Conservation (phyloP, 768 basidiomycete genomes). For the Butyriboletus loyo region DNA sequence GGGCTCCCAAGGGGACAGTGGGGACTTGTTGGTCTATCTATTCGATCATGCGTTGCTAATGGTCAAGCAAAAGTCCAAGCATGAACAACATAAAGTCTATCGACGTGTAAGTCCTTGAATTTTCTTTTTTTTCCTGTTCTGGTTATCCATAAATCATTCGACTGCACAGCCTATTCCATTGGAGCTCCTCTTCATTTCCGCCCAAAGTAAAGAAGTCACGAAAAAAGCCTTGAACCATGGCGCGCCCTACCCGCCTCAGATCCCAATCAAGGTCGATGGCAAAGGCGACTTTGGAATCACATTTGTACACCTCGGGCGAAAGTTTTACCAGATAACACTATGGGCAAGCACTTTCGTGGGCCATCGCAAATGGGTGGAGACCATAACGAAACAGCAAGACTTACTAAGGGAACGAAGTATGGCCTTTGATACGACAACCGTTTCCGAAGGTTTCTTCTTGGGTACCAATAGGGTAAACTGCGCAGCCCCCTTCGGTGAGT, state of each 20-base stretch:
- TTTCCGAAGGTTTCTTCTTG: constrained; percentile 87
- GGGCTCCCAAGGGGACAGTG: constrained; percentile 67
- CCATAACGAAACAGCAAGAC: constrained; percentile 87
- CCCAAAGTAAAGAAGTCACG: constrained; percentile 47
- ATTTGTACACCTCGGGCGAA: constrained; percentile 90
- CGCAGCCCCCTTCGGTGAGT: constrained; percentile 82
- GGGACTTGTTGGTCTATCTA: constrained; percentile 89
- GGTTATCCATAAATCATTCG: constrained; percentile 3
- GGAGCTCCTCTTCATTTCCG: constrained; percentile 81
- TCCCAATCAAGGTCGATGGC: constrained; percentile 52
- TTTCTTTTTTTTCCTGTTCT: background rate
- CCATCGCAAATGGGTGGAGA: constrained; percentile 93
- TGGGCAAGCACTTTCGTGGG: constrained; percentile 85
- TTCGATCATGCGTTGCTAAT: constrained; percentile 97
- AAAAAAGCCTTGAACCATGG: constrained; percentile 41
- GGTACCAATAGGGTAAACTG: constrained; percentile 89
- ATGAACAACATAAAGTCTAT: constrained; percentile 91
- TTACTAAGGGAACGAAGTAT: constrained; percentile 76
- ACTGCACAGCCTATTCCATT: constrained; percentile 83
- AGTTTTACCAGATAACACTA: constrained; percentile 86
- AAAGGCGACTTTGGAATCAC: constrained; percentile 92
- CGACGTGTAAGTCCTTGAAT: constrained; percentile 62
- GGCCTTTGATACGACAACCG: constrained; percentile 79
- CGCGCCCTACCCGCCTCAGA: constrained; percentile 43
- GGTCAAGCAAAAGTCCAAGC: constrained; percentile 92